phyloP scores from a whole-genome alignment of 805 yeast species.

The Metschnikowia santaceciliae region DNA sequence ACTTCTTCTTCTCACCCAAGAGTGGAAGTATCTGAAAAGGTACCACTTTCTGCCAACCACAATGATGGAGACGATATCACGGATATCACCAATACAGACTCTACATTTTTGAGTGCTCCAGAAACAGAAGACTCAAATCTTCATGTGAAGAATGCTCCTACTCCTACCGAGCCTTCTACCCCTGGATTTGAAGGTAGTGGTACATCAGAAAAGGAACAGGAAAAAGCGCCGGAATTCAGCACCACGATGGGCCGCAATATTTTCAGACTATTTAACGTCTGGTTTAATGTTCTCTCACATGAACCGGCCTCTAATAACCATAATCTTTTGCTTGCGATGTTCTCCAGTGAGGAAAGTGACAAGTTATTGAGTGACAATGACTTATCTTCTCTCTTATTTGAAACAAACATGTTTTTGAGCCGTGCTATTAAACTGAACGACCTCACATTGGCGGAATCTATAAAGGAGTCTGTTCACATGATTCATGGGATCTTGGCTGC shows the following conservation, averaged over 20 bases:
- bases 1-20: background rate
- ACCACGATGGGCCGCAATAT: constrained; percentile 12
- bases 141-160: background rate
- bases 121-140: background rate
- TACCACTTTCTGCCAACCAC: constrained; percentile 5
- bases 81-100: background rate
- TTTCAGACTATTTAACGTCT: constrained; percentile 20
- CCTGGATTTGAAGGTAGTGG: background rate
- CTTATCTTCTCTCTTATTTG: constrained; percentile 16
- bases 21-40: too few species aligned
- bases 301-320: constrained; percentile 4
- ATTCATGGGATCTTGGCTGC: constrained; percentile 24
- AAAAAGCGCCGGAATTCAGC: background rate
- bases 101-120: background rate
- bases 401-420: constrained; percentile 18
- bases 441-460: constrained; percentile 14
- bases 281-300: constrained; percentile 19
- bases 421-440: constrained; percentile 11
- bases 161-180: background rate
- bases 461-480: constrained; percentile 26
- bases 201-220: background rate
- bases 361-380: constrained; percentile 14
- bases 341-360: constrained; percentile 18
- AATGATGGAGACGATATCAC: constrained; percentile 21
- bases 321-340: constrained; percentile 17